phyloP scores from a whole-genome alignment of 176 grass and related monocot species.

The Olyra latifolia region DNA sequence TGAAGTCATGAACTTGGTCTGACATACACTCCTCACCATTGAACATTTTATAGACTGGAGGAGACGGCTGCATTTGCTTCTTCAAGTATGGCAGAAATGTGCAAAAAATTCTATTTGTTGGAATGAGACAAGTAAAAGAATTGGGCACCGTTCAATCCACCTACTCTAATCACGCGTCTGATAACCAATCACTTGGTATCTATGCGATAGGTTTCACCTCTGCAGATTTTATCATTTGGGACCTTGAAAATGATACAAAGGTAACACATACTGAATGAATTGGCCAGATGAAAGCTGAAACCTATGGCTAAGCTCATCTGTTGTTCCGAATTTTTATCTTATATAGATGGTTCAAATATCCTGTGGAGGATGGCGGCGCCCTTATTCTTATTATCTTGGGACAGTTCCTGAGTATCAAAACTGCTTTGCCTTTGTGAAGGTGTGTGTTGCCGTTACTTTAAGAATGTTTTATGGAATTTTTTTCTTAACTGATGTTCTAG shows the following conservation, averaged over 20 bases:
- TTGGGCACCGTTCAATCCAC: constrained; percentile 76
- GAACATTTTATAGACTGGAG: constrained; percentile 76
- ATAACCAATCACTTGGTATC: constrained; percentile 32
- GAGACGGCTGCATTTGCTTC: constrained; percentile 96
- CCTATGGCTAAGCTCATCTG: constrained; percentile 12
- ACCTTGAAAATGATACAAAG: constrained; percentile 88
- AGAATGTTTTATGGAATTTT: not conserved
- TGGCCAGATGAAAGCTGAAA: not conserved
- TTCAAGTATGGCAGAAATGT: constrained; percentile 66
- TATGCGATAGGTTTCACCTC: constrained; percentile 93
- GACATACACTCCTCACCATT: constrained; percentile 30
- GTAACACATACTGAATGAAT: constrained; percentile 33
- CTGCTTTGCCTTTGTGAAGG: constrained; percentile 92
- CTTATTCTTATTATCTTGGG: constrained; percentile 93
- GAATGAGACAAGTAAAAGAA: constrained; percentile 96
- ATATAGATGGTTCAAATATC: constrained; percentile 69
- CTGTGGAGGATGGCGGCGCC: constrained; percentile 90
- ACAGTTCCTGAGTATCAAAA: constrained; percentile 64
- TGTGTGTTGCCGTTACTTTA: constrained; percentile 41
- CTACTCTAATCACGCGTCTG: constrained; percentile 28
- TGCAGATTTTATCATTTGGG: constrained; percentile 94
- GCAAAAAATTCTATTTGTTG: constrained; percentile 64
- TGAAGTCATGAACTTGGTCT: not conserved
- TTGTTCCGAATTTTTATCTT: constrained; percentile 22
- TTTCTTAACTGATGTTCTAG: not conserved